Evolutionary conservation across 2,329 filamentous ascomycete species (phyloP), one percentile per base, ranked within the genome.

Genomic region (Xylaria sp.): DNA sequence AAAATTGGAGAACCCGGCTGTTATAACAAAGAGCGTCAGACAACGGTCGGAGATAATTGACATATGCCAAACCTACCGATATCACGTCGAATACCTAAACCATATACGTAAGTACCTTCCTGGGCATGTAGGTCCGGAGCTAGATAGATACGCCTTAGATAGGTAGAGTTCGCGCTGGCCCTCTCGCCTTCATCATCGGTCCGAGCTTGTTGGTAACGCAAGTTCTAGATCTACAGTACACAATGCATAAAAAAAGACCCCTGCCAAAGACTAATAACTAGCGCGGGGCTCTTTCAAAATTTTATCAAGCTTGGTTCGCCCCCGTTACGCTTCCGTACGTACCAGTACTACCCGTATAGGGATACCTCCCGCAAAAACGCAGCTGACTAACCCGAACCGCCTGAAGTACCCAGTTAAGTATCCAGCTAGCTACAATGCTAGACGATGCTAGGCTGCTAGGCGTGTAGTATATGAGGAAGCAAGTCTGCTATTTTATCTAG

Each of bases 271-370:
- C 55, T 11, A 42, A 59, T n/a, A 36, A 47, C 21, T 69, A 67
- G 64, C 64, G 67, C 56, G 67, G 67, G 60, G 45, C 54, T 45
- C 34, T 64, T 51, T 66, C 58, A 61, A 67, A 63, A 32, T 54
- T 69, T 64, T 64, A 63, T 69, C 58, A 51, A 55, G 56, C 51
- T 57, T 27, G 56, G 62, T 59, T 65, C 32, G 47, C 57, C 61
- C 55, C 47, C n/a, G 19, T 24, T 50, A 50, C 48, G 48, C 12
- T 11, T 12, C 19, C 5, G n/a, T 51, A 51, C 48, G 21, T 30
- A 30, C 11, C 11, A 7, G 48, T 51, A 51, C 11, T 51, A 51
- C 24, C 21, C 24, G 21, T 30, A 30, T 51, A 51, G 48, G 48
- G 14, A 47, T 47, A 47, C 42, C 8, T 47, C 42, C 42, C 42